Evolutionary conservation across 257 asterid genomes (phyloP).

Genomic region (Craterostigma plantagineum): DNA sequence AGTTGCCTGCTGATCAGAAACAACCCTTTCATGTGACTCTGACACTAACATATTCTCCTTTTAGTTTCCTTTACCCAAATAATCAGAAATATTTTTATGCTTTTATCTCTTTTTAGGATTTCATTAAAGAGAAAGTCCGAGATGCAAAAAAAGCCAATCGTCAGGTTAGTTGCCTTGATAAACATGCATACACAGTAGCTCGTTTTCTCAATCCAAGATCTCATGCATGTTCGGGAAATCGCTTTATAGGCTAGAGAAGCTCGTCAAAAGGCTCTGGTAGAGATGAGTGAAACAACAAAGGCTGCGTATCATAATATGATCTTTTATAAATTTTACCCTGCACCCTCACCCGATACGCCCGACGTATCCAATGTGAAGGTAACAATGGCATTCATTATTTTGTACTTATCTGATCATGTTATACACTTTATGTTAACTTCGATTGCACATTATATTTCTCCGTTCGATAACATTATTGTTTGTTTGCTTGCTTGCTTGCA

Average conservation of each 20-base stretch:
- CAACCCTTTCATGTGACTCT: conserved; percentile 19
- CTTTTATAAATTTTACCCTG: conserved; percentile 75
- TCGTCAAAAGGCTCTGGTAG: conserved; percentile 56
- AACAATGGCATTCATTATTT: conserved; percentile 2
- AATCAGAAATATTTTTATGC: neutral
- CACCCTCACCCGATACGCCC: conserved; percentile 47
- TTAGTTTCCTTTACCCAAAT: conserved; percentile 1
- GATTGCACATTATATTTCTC: neutral
- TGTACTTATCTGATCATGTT: neutral
- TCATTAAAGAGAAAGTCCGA: conserved; percentile 35
- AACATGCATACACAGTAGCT: too few species aligned
- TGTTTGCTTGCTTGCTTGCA: conserved; percentile 22
- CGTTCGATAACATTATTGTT: too few species aligned
- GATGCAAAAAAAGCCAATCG: conserved; percentile 51
- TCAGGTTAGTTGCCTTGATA: conserved; percentile 23
- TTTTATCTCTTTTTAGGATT: conserved; percentile 15
- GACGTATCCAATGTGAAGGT: conserved; percentile 71
- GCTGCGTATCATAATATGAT: conserved; percentile 49
- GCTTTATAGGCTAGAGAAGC: conserved; percentile 57
- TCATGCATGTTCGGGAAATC: conserved; percentile 6
- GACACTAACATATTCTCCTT: conserved; percentile 2
- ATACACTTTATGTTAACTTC: neutral
- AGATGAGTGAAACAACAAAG: conserved; percentile 49
- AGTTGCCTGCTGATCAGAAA: conserved; percentile 32
- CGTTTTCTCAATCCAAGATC: neutral